Evolutionary conservation across 768 basidiomycete species (phyloP), one percentile per base, ranked within the genome.

Genomic region (Gloeopeniophorella convolvens): DNA sequence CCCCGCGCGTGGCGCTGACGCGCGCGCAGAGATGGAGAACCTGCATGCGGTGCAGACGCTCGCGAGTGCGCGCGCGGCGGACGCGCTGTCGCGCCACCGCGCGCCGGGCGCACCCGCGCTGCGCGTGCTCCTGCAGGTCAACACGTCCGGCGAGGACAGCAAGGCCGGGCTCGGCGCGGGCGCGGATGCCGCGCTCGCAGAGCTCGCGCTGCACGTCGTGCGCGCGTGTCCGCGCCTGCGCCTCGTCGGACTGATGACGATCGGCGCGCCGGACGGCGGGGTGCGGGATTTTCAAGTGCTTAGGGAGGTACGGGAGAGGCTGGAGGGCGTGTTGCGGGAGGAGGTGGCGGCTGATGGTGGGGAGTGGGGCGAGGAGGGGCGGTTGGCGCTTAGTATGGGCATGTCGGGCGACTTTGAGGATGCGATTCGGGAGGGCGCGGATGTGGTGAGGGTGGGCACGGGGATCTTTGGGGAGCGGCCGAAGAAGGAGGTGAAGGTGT

Each of bases 381-480:
- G 63, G 52, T 63, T 91, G 45, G 23, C 83, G 59, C 61, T 91
- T 64, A 91, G 89, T 50, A 97, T 96, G 93, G 95, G 95, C 6
- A 97, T 97, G 95, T 94, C 91, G 43, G 85, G 83, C 55, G 95
- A 98, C 61, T 98, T 92, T 61, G 89, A 85, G 63, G 79, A 82
- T 24, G 96, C 95, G 4, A 66, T 97, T 42, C 76, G 72, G 63
- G 80, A 82, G 11, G 95, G 93, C 1, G 87, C 89, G 59, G 83
- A 89, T 60, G 79, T 91, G 39, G 93, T 97, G 1, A 68, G 96
- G 40, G 92, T 97, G 5, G 95, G 95, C 2, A 91, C 89, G 3
- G 81, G 83, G 15, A 92, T 58, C 35, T 58, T 58, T 42, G 57
- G 57, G 23, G 24, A 28, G 28, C 36, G 57, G 28, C 50, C 40